A percentile compares a stretch with the other conserved stretches of the same genome.
Evolutionary conservation across 257 asterid genomes (phyloP).

Genomic region (Capsicum baccatum): DNA sequence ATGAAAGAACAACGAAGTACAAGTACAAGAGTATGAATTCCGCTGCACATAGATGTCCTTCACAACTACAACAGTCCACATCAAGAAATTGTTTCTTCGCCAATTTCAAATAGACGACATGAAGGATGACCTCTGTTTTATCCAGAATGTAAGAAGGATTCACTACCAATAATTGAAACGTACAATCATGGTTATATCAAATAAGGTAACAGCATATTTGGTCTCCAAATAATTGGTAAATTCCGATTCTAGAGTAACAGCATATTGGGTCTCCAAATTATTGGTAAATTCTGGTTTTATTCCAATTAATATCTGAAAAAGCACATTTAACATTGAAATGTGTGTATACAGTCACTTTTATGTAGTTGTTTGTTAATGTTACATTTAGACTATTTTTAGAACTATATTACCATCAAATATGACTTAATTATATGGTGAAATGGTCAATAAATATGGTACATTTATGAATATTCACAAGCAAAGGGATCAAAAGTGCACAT

Average conservation of each 20-base stretch:
- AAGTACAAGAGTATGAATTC: background rate
- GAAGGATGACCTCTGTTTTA: background rate
- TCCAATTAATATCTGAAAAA: background rate
- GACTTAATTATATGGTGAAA: background rate
- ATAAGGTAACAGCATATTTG: background rate
- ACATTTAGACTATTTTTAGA: background rate
- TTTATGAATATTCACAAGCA: background rate
- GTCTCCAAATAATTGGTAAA: background rate
- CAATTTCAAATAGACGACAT: background rate
- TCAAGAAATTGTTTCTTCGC: background rate
- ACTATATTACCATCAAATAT: background rate
- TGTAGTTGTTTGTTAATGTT: slow-evolving; percentile 3
- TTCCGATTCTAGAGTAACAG: background rate
- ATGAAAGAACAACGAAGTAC: slow-evolving; percentile 2
- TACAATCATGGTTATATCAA: background rate
- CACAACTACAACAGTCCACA: background rate
- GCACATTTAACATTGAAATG: background rate
- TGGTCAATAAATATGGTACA: background rate
- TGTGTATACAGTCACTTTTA: slow-evolving; percentile 4
- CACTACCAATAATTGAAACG: background rate
- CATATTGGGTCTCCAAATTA: background rate
- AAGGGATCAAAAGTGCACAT: background rate
- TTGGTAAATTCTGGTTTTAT: background rate
- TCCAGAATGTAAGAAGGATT: slow-evolving; percentile 8
- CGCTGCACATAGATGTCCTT: background rate